Base-by-base conservation (phyloP, 1,139 yeast genomes). In the Pichia sp. region DNA sequence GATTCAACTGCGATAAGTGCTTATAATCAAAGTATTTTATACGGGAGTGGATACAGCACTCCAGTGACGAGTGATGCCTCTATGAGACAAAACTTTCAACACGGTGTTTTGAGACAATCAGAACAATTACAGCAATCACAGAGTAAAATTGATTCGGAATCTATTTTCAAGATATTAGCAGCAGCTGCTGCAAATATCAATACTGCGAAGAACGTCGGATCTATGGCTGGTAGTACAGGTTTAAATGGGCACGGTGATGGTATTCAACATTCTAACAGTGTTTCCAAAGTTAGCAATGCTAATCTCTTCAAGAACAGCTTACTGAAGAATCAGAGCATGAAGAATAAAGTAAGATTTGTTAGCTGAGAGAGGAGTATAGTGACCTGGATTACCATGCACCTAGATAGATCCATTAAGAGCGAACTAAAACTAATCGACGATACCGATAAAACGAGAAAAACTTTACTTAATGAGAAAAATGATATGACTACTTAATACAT, bases 1-100 rank as follows among this genome's bases (percentile, higher is more conserved):
- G 44, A 40, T 23, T n/a, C 30, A 19, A 11, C 38, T 46, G 58
- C 52, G 19, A 51, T 58, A n/a, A 62, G 60, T 23, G 36, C 43
- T 9, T 45, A 46, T 32, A 31, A 35, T 4, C 17, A 35, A 12
- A 23, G 12, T n/a, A 11, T 39, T 1, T 8, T 31, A 3, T n/a
- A n/a, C n/a, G n/a, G n/a, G n/a, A 34, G 11, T 21, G 21, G 19
- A 10, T 31, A 31, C 10, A 4, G 1, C 12, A 14, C 21, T 7
- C 17, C 25, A n/a, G 12, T 7, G 9, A 15, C 14, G 10, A 14
- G n/a, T 3, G 9, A 10, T 14, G 5, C 7, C 28, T 33, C 44
- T 25, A 31, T 31, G 35, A 31, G 20, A 30, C 34, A 37, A 14
- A 28, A n/a, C n/a, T n/a, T n/a, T n/a, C n/a, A n/a, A n/a, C n/a